Evolutionary conservation across 1,284 basidiomycete genomes (phyloP).

Genomic region (Thecaphora thlaspeos): DNA sequence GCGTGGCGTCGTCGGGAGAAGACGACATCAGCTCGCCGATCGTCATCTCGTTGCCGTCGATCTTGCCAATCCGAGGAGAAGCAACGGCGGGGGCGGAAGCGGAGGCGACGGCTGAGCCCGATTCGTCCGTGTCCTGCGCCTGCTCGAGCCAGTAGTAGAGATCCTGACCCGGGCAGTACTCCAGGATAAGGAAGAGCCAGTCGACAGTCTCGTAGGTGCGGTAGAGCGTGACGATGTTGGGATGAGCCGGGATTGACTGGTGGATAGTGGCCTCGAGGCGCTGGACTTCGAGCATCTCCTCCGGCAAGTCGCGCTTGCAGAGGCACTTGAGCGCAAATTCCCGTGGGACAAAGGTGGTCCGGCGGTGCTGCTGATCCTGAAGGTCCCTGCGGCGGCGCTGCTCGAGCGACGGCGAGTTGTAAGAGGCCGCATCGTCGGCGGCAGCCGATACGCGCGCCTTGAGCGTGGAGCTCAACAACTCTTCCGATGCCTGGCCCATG

Average conservation of each 20-base stretch:
- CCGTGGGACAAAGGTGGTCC: conserved; percentile 48
- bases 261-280: conserved; percentile 77
- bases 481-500: conserved; percentile 19
- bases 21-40: conserved; percentile 2
- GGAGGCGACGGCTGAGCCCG: too few species aligned
- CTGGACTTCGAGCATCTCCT: conserved; percentile 52
- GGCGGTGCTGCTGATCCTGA: too few species aligned
- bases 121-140: conserved; percentile 48
- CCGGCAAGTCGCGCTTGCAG: conserved; percentile 63
- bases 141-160: conserved; percentile 84
- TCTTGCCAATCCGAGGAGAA: too few species aligned
- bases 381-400: conserved; percentile 34
- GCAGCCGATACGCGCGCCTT: conserved; percentile 15
- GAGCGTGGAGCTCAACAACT: conserved; percentile 29
- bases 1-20: conserved; percentile 58
- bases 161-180: conserved; percentile 95
- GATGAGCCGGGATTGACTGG: conserved; percentile 83
- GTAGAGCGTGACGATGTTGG: conserved; percentile 92
- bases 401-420: conserved; percentile 33
- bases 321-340: conserved; percentile 95
- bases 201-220: conserved; percentile 67
- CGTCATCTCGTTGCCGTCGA: conserved; percentile 1
- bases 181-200: conserved; percentile 77
- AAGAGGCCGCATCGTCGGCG: conserved; percentile 16
- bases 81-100: too few species aligned